Percentiles rank a stretch among this genome's conserved stretches.
Conservation (phyloP, 805 yeast species). For the Novakomyces olei region DNA sequence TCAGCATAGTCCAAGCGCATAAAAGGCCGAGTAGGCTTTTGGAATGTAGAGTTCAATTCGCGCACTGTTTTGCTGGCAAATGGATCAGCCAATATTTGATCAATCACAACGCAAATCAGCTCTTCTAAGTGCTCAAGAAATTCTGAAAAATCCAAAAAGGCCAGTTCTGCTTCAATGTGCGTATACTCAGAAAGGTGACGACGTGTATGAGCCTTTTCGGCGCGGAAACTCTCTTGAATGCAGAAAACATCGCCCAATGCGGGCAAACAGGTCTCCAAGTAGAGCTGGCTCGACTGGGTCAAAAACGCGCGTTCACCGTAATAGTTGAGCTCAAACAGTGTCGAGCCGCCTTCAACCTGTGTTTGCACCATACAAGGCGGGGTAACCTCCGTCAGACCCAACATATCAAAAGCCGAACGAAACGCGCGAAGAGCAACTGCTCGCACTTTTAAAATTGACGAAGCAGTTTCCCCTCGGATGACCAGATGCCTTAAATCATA, state of each 20-base stretch:
- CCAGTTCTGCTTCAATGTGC: conserved; percentile 87
- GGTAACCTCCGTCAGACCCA: conserved; percentile 68
- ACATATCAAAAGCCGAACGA: conserved; percentile 57
- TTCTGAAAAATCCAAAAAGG: conserved; percentile 71
- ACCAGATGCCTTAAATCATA: conserved; percentile 89
- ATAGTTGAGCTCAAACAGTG: conserved; percentile 77
- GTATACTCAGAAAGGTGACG: conserved; percentile 95
- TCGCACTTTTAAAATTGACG: conserved; percentile 87
- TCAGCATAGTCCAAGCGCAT: conserved; percentile 75
- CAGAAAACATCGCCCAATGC: conserved; percentile 93
- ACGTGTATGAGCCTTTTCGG: conserved; percentile 96
- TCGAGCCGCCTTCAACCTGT: conserved; percentile 98
- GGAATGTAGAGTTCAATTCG: conserved; percentile 81
- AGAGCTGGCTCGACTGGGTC: conserved; percentile 92
- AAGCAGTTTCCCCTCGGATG: conserved; percentile 86
- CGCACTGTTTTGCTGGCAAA: conserved; percentile 73
- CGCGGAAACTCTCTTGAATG: conserved; percentile 96
- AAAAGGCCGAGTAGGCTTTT: conserved; percentile 68
- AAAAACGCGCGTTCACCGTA: conserved; percentile 92
- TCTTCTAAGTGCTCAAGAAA: conserved; percentile 67
- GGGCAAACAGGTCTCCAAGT: conserved; percentile 88
- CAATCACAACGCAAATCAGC: conserved; percentile 43
- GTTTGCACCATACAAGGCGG: conserved; percentile 99
- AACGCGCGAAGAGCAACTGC: conserved; percentile 52
- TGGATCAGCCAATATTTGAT: conserved; percentile 70